A percentile compares a stretch with the other conserved stretches of the same genome.
Conservation (phyloP, 2,329 filamentous ascomycete species). For the Phymatotrichopsis omnivora region DNA sequence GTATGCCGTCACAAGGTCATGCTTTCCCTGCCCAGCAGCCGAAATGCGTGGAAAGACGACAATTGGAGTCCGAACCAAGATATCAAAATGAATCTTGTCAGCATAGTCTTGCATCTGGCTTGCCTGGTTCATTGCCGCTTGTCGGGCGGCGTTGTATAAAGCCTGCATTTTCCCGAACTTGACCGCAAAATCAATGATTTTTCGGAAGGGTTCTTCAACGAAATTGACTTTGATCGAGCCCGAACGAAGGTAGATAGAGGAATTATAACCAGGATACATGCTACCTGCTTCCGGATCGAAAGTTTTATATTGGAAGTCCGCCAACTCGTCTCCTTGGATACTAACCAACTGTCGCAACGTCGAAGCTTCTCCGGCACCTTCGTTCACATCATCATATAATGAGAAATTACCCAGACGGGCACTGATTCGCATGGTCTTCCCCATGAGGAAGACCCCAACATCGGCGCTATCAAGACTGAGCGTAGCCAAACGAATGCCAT, state of each 20-base stretch:
- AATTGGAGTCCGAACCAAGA: slow-evolving; percentile 89
- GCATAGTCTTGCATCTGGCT: slow-evolving; percentile 86
- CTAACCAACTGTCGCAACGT: slow-evolving; percentile 77
- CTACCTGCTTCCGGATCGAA: slow-evolving; percentile 63
- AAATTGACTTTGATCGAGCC: slow-evolving; percentile 97
- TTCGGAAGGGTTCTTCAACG: slow-evolving; percentile 90
- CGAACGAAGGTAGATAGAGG: slow-evolving; percentile 77
- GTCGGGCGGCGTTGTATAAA: slow-evolving; percentile 91
- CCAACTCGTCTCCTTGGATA: slow-evolving; percentile 89
- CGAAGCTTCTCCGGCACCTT: slow-evolving; percentile 72
- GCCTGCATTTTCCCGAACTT: slow-evolving; percentile 99
- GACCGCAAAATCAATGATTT: slow-evolving; percentile 94
- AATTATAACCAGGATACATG: slow-evolving; percentile 87
- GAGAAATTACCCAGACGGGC: slow-evolving; percentile 80
- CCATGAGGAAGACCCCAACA: slow-evolving; percentile 77
- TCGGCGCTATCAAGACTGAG: slow-evolving; percentile 87
- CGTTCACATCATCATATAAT: slow-evolving; percentile 85
- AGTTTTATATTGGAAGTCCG: slow-evolving; percentile 95
- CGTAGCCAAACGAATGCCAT: slow-evolving; percentile 88
- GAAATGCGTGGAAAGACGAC: slow-evolving; percentile 82
- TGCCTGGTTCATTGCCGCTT: slow-evolving; percentile 87
- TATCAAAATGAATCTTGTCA: slow-evolving; percentile 84
- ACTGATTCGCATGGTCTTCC: slow-evolving; percentile 75
- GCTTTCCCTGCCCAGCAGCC: slow-evolving; percentile 55
- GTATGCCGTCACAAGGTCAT: slow-evolving; percentile 83